phyloP scores from a whole-genome alignment of 805 yeast genomes.

The Sugiyamaella mastotermitis region DNA sequence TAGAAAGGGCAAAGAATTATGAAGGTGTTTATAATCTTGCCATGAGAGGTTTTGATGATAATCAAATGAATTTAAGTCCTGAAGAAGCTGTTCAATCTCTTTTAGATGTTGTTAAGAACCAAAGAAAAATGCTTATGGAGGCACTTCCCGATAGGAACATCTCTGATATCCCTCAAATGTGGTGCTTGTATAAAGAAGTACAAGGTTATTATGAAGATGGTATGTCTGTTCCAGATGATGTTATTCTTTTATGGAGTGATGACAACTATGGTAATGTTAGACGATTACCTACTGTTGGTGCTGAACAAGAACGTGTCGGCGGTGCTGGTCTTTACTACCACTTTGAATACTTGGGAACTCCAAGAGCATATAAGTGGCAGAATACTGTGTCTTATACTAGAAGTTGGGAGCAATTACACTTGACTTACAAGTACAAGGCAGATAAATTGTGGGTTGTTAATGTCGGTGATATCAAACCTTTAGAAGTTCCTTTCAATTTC shows the following conservation, averaged over 20 bases:
- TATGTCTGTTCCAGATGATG: constrained; percentile 17
- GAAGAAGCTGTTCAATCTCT: constrained; percentile 14
- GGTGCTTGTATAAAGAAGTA: constrained; percentile 19
- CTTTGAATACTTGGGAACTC: constrained; percentile 29
- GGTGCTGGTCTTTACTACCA: constrained; percentile 30
- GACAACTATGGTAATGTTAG: constrained; percentile 29
- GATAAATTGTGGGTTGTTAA: constrained; percentile 26
- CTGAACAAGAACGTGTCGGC: constrained; percentile 23
- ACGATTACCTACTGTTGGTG: constrained; percentile 24
- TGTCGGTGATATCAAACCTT: constrained; percentile 27
- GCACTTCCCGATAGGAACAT: constrained; percentile 4
- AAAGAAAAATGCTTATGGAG: constrained; percentile 8
- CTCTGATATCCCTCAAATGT: constrained; percentile 18
- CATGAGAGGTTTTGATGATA: constrained; percentile 17
- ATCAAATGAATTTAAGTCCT: constrained; percentile 10
- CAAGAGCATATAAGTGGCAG: constrained; percentile 28
- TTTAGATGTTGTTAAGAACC: constrained; percentile 10
- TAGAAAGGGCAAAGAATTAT: constrained; percentile 12
- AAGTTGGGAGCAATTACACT: constrained; percentile 27
- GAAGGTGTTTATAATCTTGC: constrained; percentile 14
- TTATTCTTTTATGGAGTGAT: constrained; percentile 28
- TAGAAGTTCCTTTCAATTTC: constrained; percentile 25
- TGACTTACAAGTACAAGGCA: constrained; percentile 23
- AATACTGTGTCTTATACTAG: constrained; percentile 24
- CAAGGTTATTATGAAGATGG: constrained; percentile 16